Evolutionary conservation across 2,329 filamentous ascomycete species (phyloP), one percentile per base, ranked within the genome.

Genomic region (Colletotrichum brevisporum): DNA sequence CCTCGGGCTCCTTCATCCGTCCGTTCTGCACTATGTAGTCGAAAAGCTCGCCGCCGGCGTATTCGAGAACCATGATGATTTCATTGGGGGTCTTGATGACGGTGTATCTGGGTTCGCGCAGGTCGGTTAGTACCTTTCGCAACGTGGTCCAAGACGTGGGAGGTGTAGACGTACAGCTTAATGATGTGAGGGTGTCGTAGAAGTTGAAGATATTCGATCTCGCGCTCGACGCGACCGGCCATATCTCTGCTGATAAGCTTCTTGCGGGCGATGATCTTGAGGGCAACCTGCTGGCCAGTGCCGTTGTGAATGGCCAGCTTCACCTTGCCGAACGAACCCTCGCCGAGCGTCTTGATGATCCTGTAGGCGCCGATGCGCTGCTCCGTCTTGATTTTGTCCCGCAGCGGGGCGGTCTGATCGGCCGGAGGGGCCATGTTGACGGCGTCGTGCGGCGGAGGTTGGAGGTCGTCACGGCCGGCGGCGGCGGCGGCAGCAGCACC

Each of bases 21-120:
- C 96, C 96, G 78, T 98, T 91, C 77, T 95, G 92, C 67, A 99
- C 96, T 71, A 99, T 96, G 82, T 98, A 98, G 81, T 99, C 95
- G 82, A 99, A 99, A 69, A 99, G 87, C 82, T 99, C 96, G 70
- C 94, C 94, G 71, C 96, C 96, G 50, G 96, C 96, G 81, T 97
- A 99, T 82, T 99, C 96, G 74, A 99, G 89, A 56, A 99, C 96
- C 96, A 99, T 99, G 81, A 98, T 96, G 78, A 99, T 99, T 79
- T 99, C 96, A 71, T 89, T 90, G 26, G 91, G 90, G 6, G 95
- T 98, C 71, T 97, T 98, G 80, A 99, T 98, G 72, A 99, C 96
- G 36, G 96, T 98, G 81, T 94, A 97, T 65, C 94, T 96, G 75
- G 50, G 43, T 1, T 10, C n/a, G 24, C 36, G 12, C 18, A 36